A percentile compares a stretch with the other conserved stretches of the same genome.
phyloP scores from a whole-genome alignment of 805 yeast genomes.

The Saturnispora sanitii region DNA sequence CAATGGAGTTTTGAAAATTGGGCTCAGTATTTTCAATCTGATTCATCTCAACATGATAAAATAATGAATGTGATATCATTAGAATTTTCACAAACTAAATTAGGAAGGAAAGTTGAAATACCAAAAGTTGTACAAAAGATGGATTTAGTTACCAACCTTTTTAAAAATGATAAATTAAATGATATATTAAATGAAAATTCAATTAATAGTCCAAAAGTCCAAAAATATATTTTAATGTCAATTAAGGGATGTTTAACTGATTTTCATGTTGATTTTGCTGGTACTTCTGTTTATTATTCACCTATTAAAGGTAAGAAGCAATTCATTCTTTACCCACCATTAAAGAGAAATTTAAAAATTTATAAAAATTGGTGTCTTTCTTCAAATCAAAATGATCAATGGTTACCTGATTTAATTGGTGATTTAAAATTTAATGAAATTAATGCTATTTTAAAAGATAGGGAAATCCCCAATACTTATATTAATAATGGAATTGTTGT shows the following conservation, averaged over 20 bases:
- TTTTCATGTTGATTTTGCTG: constrained; percentile 88
- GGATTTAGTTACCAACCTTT: constrained; percentile 62
- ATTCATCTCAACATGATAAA: constrained; percentile 32
- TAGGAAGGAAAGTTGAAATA: constrained; percentile 42
- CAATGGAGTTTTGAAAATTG: constrained; percentile 66
- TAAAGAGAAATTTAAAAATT: constrained; percentile 45
- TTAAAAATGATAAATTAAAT: constrained; percentile 29
- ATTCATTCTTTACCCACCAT: constrained; percentile 74
- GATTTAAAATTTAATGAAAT: constrained; percentile 12
- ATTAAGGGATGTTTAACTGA: constrained; percentile 76
- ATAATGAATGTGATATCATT: constrained; percentile 73
- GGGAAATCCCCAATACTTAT: constrained; percentile 18
- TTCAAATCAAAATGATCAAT: constrained; percentile 48
- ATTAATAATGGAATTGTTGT: constrained; percentile 29
- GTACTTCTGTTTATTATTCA: constrained; percentile 84
- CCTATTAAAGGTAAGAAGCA: constrained; percentile 65
- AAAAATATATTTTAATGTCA: constrained; percentile 79
- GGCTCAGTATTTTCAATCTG: constrained; percentile 54
- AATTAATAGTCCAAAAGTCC: constrained; percentile 43
- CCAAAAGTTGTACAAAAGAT: constrained; percentile 56
- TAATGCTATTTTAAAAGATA: constrained; percentile 1
- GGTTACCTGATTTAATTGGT: constrained; percentile 48
- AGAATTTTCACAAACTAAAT: constrained; percentile 54
- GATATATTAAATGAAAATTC: neutral
- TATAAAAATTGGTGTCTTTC: constrained; percentile 69